Percentiles rank a stretch among this genome's conserved stretches.
These are phyloP conservation scores for Alternaria incomplexa DNA, from an alignment of 2,329 filamentous ascomycete genomes.

Conservation along the genomic window DNA sequence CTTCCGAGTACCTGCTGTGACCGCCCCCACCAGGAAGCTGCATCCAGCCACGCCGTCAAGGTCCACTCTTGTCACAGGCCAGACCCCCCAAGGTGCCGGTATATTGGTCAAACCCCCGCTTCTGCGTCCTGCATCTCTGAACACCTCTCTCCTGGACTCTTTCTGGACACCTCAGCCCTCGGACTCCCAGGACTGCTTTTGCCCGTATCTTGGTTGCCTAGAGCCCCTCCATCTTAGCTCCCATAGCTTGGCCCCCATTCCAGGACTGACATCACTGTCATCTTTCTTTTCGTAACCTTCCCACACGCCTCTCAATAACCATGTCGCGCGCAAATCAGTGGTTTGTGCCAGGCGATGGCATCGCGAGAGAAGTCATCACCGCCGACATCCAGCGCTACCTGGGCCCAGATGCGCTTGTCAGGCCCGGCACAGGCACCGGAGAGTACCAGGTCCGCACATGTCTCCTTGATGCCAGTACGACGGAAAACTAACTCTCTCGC, in stretches of 20 bases:
- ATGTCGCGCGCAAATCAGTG: constrained; percentile 53
- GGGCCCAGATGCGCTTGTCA: constrained; percentile 58
- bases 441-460: constrained; percentile 52
- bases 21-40: constrained; percentile 19
- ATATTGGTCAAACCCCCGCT: constrained; percentile 47
- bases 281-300: constrained; percentile 39
- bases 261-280: constrained; percentile 46
- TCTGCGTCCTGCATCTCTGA: constrained; percentile 34
- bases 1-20: constrained; percentile 30
- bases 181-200: constrained; percentile 29
- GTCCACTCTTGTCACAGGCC: constrained; percentile 35
- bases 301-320: constrained; percentile 24
- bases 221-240: constrained; percentile 39
- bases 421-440: constrained; percentile 54
- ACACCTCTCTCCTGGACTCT: constrained; percentile 35
- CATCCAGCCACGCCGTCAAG: constrained; percentile 42
- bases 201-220: constrained; percentile 36
- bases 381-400: constrained; percentile 60
- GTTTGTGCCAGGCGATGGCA: constrained; percentile 58
- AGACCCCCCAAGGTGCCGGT: constrained; percentile 39
- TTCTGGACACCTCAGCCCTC: constrained; percentile 30
- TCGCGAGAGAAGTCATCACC: constrained; percentile 59
- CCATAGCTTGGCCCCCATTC: constrained; percentile 43
- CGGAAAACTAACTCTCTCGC: constrained; percentile 6
- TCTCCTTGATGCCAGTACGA: constrained; percentile 20